Base-by-base conservation (phyloP, 2,329 filamentous ascomycete genomes). In the Parastagonospora nodorum region DNA sequence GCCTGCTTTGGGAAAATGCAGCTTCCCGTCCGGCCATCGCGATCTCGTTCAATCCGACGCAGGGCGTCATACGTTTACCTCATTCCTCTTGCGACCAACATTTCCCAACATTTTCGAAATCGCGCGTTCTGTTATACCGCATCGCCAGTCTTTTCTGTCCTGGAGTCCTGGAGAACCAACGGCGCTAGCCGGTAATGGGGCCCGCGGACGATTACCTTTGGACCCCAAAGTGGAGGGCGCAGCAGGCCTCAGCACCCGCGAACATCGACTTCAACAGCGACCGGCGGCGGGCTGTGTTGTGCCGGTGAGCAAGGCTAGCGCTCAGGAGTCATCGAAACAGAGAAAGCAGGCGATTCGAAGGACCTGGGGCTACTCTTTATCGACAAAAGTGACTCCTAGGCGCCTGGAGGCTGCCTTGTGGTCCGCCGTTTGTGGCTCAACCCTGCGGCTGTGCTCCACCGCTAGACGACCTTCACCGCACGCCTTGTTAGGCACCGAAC, bases 401-500 rank as follows among this genome's bases (percentile, higher is more conserved):
- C 40, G 51, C 52, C 41, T 42, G 42, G 44, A 58, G 53, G 48
- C 40, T 49, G 64, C 67, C 68, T 70, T 62, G 66, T 32, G 52
- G 64, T 66, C 51, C 57, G 68, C 66, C 66, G 50, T 10, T 14
- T 54, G 57, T 53, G 53, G 59, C 56, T 61, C 43, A 52, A 48
- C 53, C 48, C 38, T 61, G 64, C 61, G 66, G 65, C 65, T 68
- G 63, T 67, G 67, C 62, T 48, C 53, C 29, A 24, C 16, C 45
- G 49, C 48, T 53, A 55, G 19, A 53, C 60, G 43, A 53, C 55
- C 48, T 59, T 51, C 50, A 57, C 55, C 27, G n/a, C 57, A 60
- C 56, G 55, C 60, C 47, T 42, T 42, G 40, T 51, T 55, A 71
- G 68, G 68, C 68, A 72, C 41, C 68, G 56, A 71, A 64, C 61